Base-by-base conservation (phyloP, 768 basidiomycete genomes). In the Neoboletus subvelutipes region DNA sequence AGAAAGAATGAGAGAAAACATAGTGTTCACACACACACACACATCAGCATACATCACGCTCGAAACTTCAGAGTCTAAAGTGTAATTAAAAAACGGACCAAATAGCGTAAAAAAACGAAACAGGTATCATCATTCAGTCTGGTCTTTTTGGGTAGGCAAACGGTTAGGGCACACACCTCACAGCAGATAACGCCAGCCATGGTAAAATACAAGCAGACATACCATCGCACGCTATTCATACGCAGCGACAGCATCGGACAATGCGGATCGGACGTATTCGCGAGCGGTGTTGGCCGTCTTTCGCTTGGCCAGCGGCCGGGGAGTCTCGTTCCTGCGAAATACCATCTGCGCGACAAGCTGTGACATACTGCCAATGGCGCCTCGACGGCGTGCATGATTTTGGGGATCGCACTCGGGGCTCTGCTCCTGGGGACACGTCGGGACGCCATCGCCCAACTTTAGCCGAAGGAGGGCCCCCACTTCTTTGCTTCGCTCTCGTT, bases 401-500 rank as follows among this genome's bases (percentile, higher is more conserved):
- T 66, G 65, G 3, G 53, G 13, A 10, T 68, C 61, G n/a, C 45
- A 50, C 39, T 68, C 71, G 45, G 66, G 64, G 26, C 62, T 67
- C 48, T 52, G 60, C 53, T 67, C 67, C 53, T 67, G 66, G 5
- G 66, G 62, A 55, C 55, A 60, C 17, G 56, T 57, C 8, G 56
- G 43, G 18, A 72, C 55, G 46, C 62, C 62, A 45, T 72, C 70
- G 22, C 67, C 73, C 59, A 83, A 63, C 71, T 86, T 87, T 58
- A 86, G 66, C 63, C 82, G 75, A 59, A 87, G 69, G 57, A 87
- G 72, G 34, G 80, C 75, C 10, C 78, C 77, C 12, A 86, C 70
- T 73, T 87, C 86, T 58, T 78, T 77, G 24, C 77, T 76, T 40
- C 78, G 73, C 68, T 84, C 85, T 62, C 80, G 79, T 62, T 82